Conservation (phyloP, 2,329 filamentous ascomycete species). For the Tolypocladium sp. region DNA sequence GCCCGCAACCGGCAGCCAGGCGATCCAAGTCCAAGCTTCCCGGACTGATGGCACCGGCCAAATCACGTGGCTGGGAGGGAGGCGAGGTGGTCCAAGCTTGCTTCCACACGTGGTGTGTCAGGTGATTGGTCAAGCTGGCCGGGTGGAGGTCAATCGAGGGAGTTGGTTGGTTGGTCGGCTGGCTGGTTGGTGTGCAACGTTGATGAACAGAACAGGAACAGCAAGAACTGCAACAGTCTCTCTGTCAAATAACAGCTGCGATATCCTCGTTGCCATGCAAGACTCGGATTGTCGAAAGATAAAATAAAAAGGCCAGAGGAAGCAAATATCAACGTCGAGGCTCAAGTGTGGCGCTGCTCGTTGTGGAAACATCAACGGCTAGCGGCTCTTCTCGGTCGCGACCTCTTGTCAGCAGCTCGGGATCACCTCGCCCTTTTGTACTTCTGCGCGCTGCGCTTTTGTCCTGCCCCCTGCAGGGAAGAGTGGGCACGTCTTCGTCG, state of each 20-base stretch:
- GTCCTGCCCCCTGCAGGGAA: not conserved
- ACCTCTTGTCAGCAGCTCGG: not conserved
- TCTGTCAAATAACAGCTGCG: not conserved
- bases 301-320: not conserved
- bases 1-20: not conserved
- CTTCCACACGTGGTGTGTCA: not conserved
- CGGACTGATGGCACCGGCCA: not conserved
- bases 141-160: not conserved
- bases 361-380: not conserved
- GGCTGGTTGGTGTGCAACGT: not conserved
- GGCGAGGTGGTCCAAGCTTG: not conserved
- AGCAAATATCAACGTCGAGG: not conserved
- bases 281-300: not conserved
- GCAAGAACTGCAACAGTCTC: not conserved
- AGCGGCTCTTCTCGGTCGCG: not conserved
- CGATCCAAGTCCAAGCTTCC: not conserved
- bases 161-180: not conserved
- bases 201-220: not conserved
- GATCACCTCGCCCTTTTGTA: slow-evolving; percentile 6
- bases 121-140: not conserved
- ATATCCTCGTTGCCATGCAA: not conserved
- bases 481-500: not conserved
- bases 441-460: not conserved
- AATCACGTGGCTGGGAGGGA: not conserved
- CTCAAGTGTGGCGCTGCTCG: not conserved